Evolutionary conservation across 2,329 filamentous ascomycete species (phyloP), one percentile per base, ranked within the genome.

Genomic region (Diaporthe ampelina): DNA sequence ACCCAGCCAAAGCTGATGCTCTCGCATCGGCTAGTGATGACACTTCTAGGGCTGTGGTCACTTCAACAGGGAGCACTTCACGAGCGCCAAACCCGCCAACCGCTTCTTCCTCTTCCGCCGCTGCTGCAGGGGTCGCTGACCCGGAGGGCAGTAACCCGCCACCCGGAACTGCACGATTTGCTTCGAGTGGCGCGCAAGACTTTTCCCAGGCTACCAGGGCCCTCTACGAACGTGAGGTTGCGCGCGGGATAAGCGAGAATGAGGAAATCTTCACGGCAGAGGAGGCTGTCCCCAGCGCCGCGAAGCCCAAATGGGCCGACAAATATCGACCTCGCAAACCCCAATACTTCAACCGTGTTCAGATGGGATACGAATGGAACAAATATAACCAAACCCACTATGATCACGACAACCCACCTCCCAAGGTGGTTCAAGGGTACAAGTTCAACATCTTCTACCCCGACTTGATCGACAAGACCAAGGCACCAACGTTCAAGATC

Each of bases 361-460:
- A 98, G 83, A 98, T 98, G 94, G 97, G 97, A 70, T 99, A 98
- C 83, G 97, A 99, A 83, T 99, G 97, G 97, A 99, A 99, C 88
- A 99, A 99, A 84, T 99, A 99, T 89, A 99, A 99, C 81, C 97
- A 99, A 85, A 99, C 97, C 17, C 97, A 99, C 84, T 99, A 99
- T 85, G 97, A 98, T 83, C 95, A 98, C 83, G 96, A 98, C 81
- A 98, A 98, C 80, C 97, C 97, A 2, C 97, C 97, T 1, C 97
- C 97, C 35, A 98, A 98, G 85, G 96, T 99, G 9, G 97, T 99
- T 15, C 97, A 99, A 83, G 97, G 97, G 73, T 99, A 99, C 88
- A 98, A 97, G 83, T 99, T 99, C 89, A 98, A 99, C 85, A 96
- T 99, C 69, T 99, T 99, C 85, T 99, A 99, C 81, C 97, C 97